These are phyloP conservation scores for Schizophyllum commune DNA, from an alignment of 1,284 basidiomycete genomes.

Conservation along the genomic window DNA sequence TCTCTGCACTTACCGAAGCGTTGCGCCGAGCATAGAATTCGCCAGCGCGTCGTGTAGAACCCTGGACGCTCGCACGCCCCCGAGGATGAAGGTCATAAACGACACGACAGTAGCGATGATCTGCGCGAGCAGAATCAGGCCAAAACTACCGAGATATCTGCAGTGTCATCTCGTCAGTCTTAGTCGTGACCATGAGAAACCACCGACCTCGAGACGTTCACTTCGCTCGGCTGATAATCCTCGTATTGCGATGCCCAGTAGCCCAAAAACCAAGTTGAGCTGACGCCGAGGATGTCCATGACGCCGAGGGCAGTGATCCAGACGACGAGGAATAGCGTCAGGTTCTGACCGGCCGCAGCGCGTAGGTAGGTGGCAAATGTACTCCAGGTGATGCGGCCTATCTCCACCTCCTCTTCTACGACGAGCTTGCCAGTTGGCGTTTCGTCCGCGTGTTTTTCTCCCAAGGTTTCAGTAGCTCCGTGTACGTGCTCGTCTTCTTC, in stretches of 20 bases:
- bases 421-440: slow-evolving; percentile 40
- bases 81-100: slow-evolving; percentile 20
- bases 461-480: slow-evolving; percentile 42
- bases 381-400: slow-evolving; percentile 42
- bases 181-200: not conserved
- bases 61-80: slow-evolving; percentile 45
- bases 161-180: not conserved
- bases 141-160: not conserved
- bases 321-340: slow-evolving; percentile 30
- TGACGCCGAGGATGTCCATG: slow-evolving; percentile 16
- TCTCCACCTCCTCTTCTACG: slow-evolving; percentile 52
- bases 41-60: slow-evolving; percentile 52
- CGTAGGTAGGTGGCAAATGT: not conserved
- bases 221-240: slow-evolving; percentile 15
- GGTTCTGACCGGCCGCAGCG: slow-evolving; percentile 28
- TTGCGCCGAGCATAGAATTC: slow-evolving; percentile 46
- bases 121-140: not conserved
- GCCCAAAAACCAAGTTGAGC: slow-evolving; percentile 40
- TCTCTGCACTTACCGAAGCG: slow-evolving; percentile 20
- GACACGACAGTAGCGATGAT: not conserved
- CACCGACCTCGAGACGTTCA: slow-evolving; percentile 16
- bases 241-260: slow-evolving; percentile 40
- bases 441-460: slow-evolving; percentile 24
- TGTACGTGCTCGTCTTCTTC: slow-evolving; percentile 8
- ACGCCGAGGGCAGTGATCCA: slow-evolving; percentile 20